phyloP scores from a whole-genome alignment of 768 basidiomycete species.

The Leccinellum luteum region DNA sequence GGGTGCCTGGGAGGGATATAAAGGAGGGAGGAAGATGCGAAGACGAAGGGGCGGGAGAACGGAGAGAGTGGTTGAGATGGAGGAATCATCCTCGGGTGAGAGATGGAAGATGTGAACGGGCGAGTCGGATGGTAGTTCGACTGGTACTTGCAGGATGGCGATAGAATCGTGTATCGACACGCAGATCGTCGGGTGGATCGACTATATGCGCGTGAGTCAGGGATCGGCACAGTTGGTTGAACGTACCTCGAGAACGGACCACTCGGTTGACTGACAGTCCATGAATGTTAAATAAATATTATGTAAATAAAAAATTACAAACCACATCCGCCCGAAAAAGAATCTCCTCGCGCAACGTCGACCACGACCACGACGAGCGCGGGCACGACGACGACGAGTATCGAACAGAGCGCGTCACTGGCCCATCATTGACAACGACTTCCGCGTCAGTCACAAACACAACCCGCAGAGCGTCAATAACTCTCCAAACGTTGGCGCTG shows the following conservation, averaged over 20 bases:
- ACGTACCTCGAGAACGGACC: conserved; percentile 28
- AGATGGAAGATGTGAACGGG: conserved; percentile 34
- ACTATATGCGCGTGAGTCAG: conserved; percentile 37
- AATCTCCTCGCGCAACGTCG: conserved; percentile 17
- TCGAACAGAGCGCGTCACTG: conserved; percentile 18
- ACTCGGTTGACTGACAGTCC: conserved; percentile 12
- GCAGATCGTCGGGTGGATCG: conserved; percentile 74
- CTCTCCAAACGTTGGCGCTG: conserved; percentile 15
- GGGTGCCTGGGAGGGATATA: conserved; percentile 53
- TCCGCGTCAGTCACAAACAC: not conserved
- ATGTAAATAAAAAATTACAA: not conserved
- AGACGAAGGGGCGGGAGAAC: conserved; percentile 65
- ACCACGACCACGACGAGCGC: conserved; percentile 21
- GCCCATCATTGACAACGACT: conserved; percentile 7
- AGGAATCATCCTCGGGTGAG: not conserved
- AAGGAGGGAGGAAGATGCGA: conserved; percentile 47
- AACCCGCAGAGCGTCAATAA: not conserved
- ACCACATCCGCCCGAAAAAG: conserved; percentile 19
- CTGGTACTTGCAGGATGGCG: conserved; percentile 51
- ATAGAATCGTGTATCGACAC: conserved; percentile 39
- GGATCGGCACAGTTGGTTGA: conserved; percentile 1
- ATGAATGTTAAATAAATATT: conserved; percentile 8
- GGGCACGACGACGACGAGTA: conserved; percentile 18
- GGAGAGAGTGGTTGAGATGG: conserved; percentile 35
- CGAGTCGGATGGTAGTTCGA: conserved; percentile 53